Percentiles rank a stretch among this genome's conserved stretches.
Evolutionary conservation across 257 asterid species (phyloP).

Genomic region (Solanum appendiculatum): DNA sequence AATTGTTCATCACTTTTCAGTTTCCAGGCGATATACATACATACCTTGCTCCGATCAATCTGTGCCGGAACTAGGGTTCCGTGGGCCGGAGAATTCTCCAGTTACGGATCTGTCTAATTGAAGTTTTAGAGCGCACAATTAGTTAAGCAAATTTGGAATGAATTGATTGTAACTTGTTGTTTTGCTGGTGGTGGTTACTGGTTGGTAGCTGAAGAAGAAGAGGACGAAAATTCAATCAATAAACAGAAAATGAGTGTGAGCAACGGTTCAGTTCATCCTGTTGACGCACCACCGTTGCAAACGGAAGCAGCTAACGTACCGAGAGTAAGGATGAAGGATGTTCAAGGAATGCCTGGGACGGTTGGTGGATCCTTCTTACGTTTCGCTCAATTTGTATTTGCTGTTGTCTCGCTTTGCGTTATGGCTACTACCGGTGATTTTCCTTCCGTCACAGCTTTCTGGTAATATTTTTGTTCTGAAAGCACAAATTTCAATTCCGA

Average conservation of each 20-base stretch:
- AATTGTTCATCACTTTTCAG: not conserved
- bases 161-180: not conserved
- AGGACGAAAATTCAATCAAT: not conserved
- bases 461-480: conserved; percentile 32
- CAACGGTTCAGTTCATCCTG: conserved; percentile 93
- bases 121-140: not conserved
- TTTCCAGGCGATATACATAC: not conserved
- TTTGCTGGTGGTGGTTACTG: not conserved
- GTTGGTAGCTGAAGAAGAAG: not conserved
- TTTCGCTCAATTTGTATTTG: conserved; percentile 58
- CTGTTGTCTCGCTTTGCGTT: conserved; percentile 63
- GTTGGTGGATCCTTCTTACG: conserved; percentile 80
- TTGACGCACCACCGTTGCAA: conserved; percentile 88
- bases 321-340: conserved; percentile 85
- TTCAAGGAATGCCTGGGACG: conserved; percentile 98
- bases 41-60: not conserved
- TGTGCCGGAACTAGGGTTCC: not conserved
- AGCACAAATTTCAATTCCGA: not conserved
- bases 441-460: conserved; percentile 97
- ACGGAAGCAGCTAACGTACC: conserved; percentile 77
- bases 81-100: not conserved
- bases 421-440: conserved; percentile 92
- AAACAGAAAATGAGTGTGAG: conserved; percentile 47
- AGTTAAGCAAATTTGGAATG: not conserved
- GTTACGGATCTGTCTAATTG: not conserved